Base-by-base conservation (phyloP, 2,329 filamentous ascomycete species). In the Fusarium armeniacum region DNA sequence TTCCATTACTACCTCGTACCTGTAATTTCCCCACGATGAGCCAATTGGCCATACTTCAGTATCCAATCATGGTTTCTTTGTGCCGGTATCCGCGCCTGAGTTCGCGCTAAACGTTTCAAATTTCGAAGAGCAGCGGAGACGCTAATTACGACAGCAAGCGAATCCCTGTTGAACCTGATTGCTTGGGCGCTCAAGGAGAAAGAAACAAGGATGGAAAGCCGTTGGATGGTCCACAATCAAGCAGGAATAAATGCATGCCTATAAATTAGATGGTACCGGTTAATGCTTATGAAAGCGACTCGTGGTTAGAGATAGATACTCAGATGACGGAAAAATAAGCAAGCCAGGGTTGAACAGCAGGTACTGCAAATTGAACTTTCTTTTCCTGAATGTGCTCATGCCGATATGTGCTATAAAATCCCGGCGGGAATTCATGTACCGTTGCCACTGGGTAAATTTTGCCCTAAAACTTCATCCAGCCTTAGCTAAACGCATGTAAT, bases 81-180 rank as follows among this genome's bases (percentile, higher is more conserved):
- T 46, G 35, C 49, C 49, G 49, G 15, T 28, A 28, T 51, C 49
- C 49, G 35, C 24, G 6, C 15, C 22, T 16, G 13, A 38, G 49
- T 51, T 51, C 24, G 18, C 49, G 49, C 49, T 51, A 51, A 22
- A 8, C 5, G 49, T 51, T 51, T 51, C 49, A 41, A 18, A 51
- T 18, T 15, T 20, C 13, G 6, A 16, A 10, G 20, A 7, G 13
- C 10, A 18, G 49, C 49, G 49, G 49, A 51, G 49, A 40, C 49
- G 22, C 49, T 51, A 51, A 51, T 51, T 30, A 30, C 6, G 20
- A 20, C 18, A 30, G 33, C 5, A 9, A n/a, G 8, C 35, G 10
- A 12, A 51, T 40, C 49, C 49, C 30, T 22, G 49, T 40, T 18
- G 30, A 28, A 13, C 26, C 6, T 15, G 26, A 12, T 2, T n/a